Evolutionary conservation across 73 alveolate species (phyloP), one percentile per base, ranked within the genome.

Genomic region (Symbiodinium pilosum): DNA sequence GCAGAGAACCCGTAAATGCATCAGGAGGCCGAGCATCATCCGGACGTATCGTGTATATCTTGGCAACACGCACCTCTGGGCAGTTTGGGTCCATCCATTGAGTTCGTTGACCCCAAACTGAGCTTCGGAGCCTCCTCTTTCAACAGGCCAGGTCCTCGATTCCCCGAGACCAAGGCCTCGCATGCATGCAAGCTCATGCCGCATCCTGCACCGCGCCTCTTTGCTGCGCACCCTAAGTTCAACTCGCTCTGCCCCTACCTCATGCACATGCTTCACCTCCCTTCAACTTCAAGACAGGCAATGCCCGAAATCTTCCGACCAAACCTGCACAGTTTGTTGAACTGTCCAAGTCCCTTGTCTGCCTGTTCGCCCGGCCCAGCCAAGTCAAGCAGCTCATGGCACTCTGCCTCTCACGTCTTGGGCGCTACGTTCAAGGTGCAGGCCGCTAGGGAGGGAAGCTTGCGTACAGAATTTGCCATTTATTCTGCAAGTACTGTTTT

Each of bases 21-120:
- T 36, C 44, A 34, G 18, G 85, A 73, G 34, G 34, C 93, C 69
- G 56, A 43, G 40, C 93, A 86, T 86, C 69, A 28, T 41, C 51
- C 14, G 77, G 93, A 28, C 52, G 42, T 36, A 86, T 39, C 39
- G 93, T 86, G 51, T 44, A 32, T 52, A 86, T 44, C 83, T 86
- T 28, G 12, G 93, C 93, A 44, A 86, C 83, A 52, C 93, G 93
- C 83, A 86, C 93, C 93, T 86, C 2, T 30, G 47, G 34, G 87
- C 87, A 0, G 87, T 51, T 51, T 75, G 75, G n/a, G 14, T 14
- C n/a, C 14, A 54, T 24, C n/a, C n/a, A 54, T 54, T 24, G 14
- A 14, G 14, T 54, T 54, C 75, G 14, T 54, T 14, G n/a, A 32
- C 83, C 12, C 41, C 81, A 30, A 38, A n/a, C 81, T n/a, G 4